A percentile compares a stretch with the other conserved stretches of the same genome.
These are phyloP conservation scores for Fusarium nanum DNA, from an alignment of 2,329 filamentous ascomycete species.

Conservation along the genomic window DNA sequence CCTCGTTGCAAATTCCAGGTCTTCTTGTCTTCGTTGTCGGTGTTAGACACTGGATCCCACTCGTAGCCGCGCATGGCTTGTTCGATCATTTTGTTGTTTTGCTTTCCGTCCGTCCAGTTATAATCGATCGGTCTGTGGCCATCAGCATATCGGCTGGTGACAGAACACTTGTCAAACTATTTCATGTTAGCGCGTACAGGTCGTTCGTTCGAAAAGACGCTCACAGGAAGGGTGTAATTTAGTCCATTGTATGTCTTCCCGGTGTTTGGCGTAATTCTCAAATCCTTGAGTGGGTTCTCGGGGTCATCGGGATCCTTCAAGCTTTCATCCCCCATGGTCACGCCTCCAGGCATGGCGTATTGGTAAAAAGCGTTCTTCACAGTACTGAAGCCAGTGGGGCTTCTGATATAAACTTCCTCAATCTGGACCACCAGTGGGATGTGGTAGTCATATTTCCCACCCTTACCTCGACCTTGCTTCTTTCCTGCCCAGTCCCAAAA, in stretches of 20 bases:
- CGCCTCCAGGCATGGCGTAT: background rate
- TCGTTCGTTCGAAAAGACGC: fast-evolving
- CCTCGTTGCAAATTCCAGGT: background rate
- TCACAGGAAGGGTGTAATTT: background rate
- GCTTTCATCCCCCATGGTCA: background rate
- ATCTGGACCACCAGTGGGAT: background rate
- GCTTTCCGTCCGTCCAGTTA: background rate
- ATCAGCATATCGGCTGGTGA: background rate
- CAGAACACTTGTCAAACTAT: background rate
- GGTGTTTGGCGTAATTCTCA: background rate
- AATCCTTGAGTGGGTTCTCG: background rate
- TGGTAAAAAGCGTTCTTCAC: background rate
- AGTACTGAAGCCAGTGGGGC: background rate
- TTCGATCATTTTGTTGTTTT: background rate
- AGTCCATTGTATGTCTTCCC: background rate
- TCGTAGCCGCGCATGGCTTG: background rate
- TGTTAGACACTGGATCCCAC: background rate
- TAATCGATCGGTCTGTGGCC: background rate
- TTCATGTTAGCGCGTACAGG: background rate
- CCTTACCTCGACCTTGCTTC: background rate
- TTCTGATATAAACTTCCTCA: background rate
- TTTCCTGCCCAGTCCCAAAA: background rate
- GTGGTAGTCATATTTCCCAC: background rate
- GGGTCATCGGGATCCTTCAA: background rate
- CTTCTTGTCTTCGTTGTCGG: background rate